Percentiles rank a stretch among this genome's conserved stretches.
phyloP scores from a whole-genome alignment of 2,329 filamentous ascomycete genomes.

The Cercospora zeina region DNA sequence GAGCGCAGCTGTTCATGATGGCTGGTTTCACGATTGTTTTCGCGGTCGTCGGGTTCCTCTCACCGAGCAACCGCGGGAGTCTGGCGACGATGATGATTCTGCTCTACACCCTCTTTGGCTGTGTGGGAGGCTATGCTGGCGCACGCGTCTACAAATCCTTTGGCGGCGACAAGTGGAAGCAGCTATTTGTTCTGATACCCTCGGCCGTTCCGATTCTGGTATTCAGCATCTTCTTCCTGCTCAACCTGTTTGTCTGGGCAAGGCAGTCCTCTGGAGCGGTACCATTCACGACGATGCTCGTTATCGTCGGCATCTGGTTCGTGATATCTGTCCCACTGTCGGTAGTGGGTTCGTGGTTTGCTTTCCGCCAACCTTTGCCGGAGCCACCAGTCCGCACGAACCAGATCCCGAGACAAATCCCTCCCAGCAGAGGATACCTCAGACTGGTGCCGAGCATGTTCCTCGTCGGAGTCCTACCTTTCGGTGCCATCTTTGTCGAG shows the following conservation, averaged over 20 bases:
- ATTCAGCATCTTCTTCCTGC: constrained; percentile 84
- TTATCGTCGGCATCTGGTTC: constrained; percentile 94
- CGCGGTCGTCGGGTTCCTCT: constrained; percentile 89
- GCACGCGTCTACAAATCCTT: constrained; percentile 93
- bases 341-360: constrained; percentile 86
- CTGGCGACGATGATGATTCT: constrained; percentile 91
- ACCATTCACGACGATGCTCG: constrained; percentile 94
- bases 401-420: constrained; percentile 96
- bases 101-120: constrained; percentile 89
- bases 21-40: constrained; percentile 91
- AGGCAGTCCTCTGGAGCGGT: constrained; percentile 90
- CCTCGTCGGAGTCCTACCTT: constrained; percentile 87
- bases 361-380: constrained; percentile 70
- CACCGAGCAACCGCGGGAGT: constrained; percentile 91
- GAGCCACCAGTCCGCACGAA: constrained; percentile 88
- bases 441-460: constrained; percentile 86
- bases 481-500: constrained; percentile 96
- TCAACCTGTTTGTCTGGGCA: constrained; percentile 95
- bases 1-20: constrained; percentile 97
- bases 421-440: constrained; percentile 78
- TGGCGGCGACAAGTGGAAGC: constrained; percentile 89
- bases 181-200: constrained; percentile 86
- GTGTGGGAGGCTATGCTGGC: constrained; percentile 87
- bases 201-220: constrained; percentile 81
- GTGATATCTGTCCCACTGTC: constrained; percentile 91